These are phyloP conservation scores for Dothistroma pini DNA, from an alignment of 2,329 filamentous ascomycete species.

Conservation along the genomic window DNA sequence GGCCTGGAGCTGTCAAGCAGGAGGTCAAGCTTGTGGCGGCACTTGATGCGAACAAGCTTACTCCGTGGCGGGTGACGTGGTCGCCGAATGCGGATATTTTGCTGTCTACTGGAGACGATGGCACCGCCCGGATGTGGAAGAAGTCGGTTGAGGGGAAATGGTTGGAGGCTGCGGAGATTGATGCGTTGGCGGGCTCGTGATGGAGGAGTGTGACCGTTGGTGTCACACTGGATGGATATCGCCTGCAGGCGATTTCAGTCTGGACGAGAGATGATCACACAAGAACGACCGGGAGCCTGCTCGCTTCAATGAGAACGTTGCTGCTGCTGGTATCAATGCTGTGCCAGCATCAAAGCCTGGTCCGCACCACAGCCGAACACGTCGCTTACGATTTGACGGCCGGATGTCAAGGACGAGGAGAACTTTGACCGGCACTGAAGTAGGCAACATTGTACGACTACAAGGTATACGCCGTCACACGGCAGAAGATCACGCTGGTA, in stretches of 20 bases:
- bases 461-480: not conserved
- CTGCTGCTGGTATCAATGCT: not conserved
- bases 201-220: not conserved
- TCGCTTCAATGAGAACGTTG: not conserved
- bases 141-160: slow-evolving; percentile 47
- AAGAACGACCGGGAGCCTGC: not conserved
- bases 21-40: slow-evolving; percentile 60
- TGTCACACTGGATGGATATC: not conserved
- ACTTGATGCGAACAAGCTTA: slow-evolving; percentile 64
- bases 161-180: slow-evolving; percentile 49
- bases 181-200: slow-evolving; percentile 28
- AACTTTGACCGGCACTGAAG: not conserved
- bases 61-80: slow-evolving; percentile 73
- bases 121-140: slow-evolving; percentile 52
- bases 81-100: slow-evolving; percentile 61
- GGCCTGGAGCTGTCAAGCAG: slow-evolving; percentile 64
- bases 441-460: not conserved
- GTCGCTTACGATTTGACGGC: not conserved
- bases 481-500: slow-evolving; percentile 9
- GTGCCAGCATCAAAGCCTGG: not conserved
- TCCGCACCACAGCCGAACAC: not conserved
- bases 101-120: slow-evolving; percentile 73
- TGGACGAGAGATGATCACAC: not conserved
- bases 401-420: not conserved
- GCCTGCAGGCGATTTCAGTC: no score